phyloP scores from a whole-genome alignment of 768 basidiomycete species.

The Tulasnella sp. region DNA sequence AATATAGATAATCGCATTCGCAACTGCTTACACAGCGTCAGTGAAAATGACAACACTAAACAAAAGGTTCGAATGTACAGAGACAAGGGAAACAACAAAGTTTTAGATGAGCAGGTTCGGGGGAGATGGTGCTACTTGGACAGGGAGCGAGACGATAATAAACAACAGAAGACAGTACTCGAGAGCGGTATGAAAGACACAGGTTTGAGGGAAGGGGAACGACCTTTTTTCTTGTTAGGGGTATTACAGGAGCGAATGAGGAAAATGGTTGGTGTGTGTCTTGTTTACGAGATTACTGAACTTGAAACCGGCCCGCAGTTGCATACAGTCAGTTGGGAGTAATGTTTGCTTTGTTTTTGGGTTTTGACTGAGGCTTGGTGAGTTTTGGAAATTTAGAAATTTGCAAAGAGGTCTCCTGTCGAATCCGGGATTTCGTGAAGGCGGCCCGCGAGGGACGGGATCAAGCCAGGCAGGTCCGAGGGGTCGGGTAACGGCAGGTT shows the following conservation, averaged over 20 bases:
- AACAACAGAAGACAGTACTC: neutral
- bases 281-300: neutral
- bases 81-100: neutral
- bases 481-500: conserved; percentile 32
- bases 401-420: conserved; percentile 25
- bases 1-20: neutral
- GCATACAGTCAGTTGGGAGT: neutral
- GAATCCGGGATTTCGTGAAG: conserved; percentile 21
- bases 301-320: neutral
- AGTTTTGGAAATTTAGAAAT: neutral
- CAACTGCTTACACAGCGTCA: neutral
- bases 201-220: neutral
- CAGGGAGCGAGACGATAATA: neutral
- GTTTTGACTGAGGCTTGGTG: neutral
- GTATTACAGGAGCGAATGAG: conserved; percentile 10
- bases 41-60: neutral
- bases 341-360: neutral
- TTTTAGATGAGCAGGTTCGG: conserved; percentile 10
- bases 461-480: conserved; percentile 30
- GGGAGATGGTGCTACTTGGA: neutral
- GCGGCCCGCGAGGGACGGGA: conserved; percentile 23
- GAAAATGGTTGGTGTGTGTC: neutral
- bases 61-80: conserved; percentile 6
- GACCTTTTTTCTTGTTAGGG: neutral
- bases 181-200: conserved; percentile 1